Evolutionary conservation across 306 rosid genomes (phyloP).

Genomic region (Vicia villosa): DNA sequence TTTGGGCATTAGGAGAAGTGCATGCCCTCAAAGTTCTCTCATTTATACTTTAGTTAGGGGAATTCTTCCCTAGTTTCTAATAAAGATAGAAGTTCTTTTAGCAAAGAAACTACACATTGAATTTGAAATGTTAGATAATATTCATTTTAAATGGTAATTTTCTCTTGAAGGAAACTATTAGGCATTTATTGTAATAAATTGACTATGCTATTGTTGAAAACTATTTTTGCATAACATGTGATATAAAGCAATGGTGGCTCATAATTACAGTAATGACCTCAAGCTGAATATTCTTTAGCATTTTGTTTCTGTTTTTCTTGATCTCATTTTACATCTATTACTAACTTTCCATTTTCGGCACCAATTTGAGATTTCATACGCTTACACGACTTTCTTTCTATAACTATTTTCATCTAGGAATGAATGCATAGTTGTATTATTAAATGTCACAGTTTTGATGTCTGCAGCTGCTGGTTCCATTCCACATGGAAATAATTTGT

Average conservation of each 20-base stretch:
- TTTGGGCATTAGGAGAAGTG: not conserved
- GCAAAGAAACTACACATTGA: not conserved
- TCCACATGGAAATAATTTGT: not conserved
- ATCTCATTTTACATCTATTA: not conserved
- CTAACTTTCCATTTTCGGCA: constrained; percentile 8
- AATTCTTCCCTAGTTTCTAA: not conserved
- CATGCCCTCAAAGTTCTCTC: not conserved
- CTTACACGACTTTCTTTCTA: not conserved
- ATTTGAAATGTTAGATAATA: not conserved
- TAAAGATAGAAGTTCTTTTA: no score
- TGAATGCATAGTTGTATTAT: not conserved
- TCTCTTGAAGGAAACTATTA: constrained; percentile 6
- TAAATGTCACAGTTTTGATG: not conserved
- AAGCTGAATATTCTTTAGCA: not conserved
- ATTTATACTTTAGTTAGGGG: not conserved
- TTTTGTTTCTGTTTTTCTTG: not conserved
- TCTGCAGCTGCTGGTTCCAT: constrained; percentile 2
- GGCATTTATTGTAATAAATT: constrained; percentile 11
- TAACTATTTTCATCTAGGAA: not conserved
- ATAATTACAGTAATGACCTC: not conserved
- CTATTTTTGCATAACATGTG: not conserved
- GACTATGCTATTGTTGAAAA: constrained; percentile 6
- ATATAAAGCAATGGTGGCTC: constrained; percentile 2
- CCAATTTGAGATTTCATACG: constrained; percentile 1
- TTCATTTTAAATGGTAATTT: constrained; percentile 8